These are phyloP conservation scores for Stagonosporopsis rhizophila DNA, from an alignment of 2,329 filamentous ascomycete species.

Conservation along the genomic window DNA sequence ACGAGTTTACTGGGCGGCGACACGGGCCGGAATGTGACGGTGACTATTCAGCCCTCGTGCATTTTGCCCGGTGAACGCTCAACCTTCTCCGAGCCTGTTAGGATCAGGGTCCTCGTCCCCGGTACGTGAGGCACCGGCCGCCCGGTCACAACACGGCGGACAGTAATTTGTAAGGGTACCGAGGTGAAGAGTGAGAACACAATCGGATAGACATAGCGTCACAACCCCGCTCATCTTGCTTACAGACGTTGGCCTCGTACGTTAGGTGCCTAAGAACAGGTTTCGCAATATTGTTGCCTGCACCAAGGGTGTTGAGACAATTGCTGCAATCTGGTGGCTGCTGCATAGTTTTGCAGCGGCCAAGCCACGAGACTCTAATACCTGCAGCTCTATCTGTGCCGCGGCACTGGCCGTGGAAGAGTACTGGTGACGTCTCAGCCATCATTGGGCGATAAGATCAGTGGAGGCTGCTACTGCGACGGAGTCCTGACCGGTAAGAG, in stretches of 20 bases:
- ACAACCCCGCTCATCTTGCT: neutral
- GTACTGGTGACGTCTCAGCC: conserved; percentile 8
- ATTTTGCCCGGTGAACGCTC: conserved; percentile 1
- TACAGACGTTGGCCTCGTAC: neutral
- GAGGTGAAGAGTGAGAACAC: neutral
- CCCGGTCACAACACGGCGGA: neutral
- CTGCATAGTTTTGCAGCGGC: conserved; percentile 4
- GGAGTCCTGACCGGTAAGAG: conserved; percentile 5
- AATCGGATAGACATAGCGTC: neutral
- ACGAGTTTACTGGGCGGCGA: conserved; percentile 1
- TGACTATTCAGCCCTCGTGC: conserved; percentile 5
- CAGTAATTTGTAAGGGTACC: neutral
- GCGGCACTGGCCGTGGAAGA: neutral
- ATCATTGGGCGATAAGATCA: conserved; percentile 14
- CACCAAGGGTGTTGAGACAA: conserved; percentile 10
- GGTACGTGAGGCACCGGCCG: neutral
- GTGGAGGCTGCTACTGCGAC: neutral
- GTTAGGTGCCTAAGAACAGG: neutral
- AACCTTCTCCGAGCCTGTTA: neutral
- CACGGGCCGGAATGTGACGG: conserved; percentile 6
- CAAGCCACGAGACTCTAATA: conserved; percentile 5
- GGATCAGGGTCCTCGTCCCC: neutral
- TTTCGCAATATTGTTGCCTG: conserved; percentile 7
- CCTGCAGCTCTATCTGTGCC: conserved; percentile 5
- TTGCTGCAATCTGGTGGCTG: conserved; percentile 14